These are phyloP conservation scores for Eucalyptus globulus DNA, from an alignment of 345 rosid genomes.

Conservation along the genomic window DNA sequence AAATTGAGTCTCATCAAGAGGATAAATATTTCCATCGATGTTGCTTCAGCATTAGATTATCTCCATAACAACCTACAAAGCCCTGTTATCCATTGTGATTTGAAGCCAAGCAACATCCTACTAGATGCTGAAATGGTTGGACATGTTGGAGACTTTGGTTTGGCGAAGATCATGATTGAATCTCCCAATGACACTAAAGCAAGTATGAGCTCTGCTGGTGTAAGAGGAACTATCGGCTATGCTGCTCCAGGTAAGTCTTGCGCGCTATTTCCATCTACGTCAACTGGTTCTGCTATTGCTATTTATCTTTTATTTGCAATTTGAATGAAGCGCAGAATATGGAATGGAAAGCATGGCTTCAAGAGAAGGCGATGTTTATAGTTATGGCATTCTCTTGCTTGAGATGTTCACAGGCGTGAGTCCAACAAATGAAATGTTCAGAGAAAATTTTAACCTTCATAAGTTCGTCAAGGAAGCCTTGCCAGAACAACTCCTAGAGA, in stretches of 20 bases:
- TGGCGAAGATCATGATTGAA: accelerated
- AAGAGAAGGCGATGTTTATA: conserved; percentile 5
- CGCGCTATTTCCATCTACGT: background rate
- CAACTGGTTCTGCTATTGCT: accelerated
- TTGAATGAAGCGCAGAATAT: conserved; percentile 1
- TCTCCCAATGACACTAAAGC: accelerated
- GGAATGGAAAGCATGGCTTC: conserved; percentile 7
- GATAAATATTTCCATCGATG: background rate
- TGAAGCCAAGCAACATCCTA: background rate
- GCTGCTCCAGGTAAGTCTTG: too few relatives aligned
- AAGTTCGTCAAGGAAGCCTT: background rate
- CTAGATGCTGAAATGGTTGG: background rate
- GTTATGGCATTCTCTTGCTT: conserved; percentile 11
- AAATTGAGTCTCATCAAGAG: background rate
- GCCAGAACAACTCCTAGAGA: background rate
- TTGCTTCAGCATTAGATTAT: conserved; percentile 6
- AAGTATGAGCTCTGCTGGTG: background rate
- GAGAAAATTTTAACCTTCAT: conserved; percentile 5
- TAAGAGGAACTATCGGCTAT: background rate
- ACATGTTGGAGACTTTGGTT: background rate
- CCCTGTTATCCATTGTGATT: conserved; percentile 5
- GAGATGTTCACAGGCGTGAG: conserved; percentile 9
- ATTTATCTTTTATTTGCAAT: background rate
- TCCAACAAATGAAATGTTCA: conserved; percentile 5
- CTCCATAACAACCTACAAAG: background rate